Conservation (phyloP, 192 early-diverging fungal species). For the Coemansia sp. region DNA sequence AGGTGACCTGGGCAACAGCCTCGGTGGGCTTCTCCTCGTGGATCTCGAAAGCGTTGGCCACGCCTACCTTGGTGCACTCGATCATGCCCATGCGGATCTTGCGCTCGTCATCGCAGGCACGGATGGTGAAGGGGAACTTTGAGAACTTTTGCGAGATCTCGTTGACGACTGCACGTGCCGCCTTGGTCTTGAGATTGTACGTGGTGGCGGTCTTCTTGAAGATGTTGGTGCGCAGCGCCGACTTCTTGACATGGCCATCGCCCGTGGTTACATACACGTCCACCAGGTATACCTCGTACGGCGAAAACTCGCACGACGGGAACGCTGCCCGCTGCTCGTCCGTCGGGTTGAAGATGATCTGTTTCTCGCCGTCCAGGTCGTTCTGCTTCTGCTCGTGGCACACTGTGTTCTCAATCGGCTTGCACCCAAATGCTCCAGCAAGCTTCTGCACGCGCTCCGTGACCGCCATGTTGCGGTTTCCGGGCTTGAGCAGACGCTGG, state of each 20-base stretch:
- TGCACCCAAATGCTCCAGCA: conserved; percentile 76
- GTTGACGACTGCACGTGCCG: conserved; percentile 69
- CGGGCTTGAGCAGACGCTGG: conserved; percentile 83
- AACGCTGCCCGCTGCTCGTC: conserved; percentile 72
- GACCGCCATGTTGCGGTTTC: conserved; percentile 61
- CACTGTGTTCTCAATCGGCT: conserved; percentile 90
- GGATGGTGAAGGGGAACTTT: conserved; percentile 84
- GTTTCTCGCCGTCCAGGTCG: conserved; percentile 87
- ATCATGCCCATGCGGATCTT: conserved; percentile 89
- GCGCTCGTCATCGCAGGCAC: conserved; percentile 84
- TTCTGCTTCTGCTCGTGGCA: conserved; percentile 84
- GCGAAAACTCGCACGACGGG: conserved; percentile 66
- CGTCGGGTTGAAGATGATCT: conserved; percentile 88
- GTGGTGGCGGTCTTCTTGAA: conserved; percentile 82
- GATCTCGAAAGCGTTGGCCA: conserved; percentile 80
- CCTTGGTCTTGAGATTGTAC: conserved; percentile 85
- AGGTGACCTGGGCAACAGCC: conserved; percentile 85
- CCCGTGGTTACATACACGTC: conserved; percentile 87
- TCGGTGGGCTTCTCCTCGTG: conserved; percentile 78
- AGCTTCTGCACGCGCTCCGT: conserved; percentile 80
- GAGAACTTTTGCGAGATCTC: conserved; percentile 79
- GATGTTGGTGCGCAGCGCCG: conserved; percentile 78
- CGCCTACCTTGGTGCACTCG: conserved; percentile 80
- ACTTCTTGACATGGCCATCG: conserved; percentile 77
- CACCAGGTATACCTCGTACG: conserved; percentile 83